Base-by-base conservation (phyloP, 257 asterid species). In the Henckelia pumila region DNA sequence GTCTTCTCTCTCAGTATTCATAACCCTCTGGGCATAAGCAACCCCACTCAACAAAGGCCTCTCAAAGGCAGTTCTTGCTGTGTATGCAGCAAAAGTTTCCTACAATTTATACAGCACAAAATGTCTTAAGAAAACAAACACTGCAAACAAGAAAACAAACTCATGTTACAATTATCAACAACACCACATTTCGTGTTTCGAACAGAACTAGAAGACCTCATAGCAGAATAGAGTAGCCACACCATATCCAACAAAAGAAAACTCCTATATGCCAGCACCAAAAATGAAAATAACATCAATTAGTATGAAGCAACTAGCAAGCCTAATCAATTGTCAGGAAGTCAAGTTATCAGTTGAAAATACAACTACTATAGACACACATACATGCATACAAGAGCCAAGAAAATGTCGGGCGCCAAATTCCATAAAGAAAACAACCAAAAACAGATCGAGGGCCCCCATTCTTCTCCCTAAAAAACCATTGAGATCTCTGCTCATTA, bases 1-100 rank as follows among this genome's bases (percentile, higher is more conserved):
- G 32, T 83, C 95, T 58, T 78, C 86, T 84, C 97, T 83, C 71
- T 83, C 93, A 0, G 86, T 79, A 67, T 82, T 24, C 17, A 81
- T 68, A 81, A 92, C 84, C 81, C 95, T 86, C 82, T 92, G 86
- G 3, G 98, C 98, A 73, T 89, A 92, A 44, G 96, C 95, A 72
- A 92, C 97, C 52, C 98, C 98, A 69, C 89, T 92, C 74, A 92
- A 35, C 73, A 92, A 74, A 55, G 98, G 98, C 89, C 98, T 88
- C 82, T 92, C 98, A 52, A 92, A 92, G 24, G 96, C 84, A 13
- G 98, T 92, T 75, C 91, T 79, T 19, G 89, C 97, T 8, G 98
- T 84, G 82, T 92, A 92, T 71, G 75, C 92, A 33, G 97, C 98
- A 80, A 92, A 92, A 4, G 97, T 89, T 59, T 82, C 86, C 98